Base-by-base conservation (phyloP, 257 asterid genomes). In the Solanum arcanum region DNA sequence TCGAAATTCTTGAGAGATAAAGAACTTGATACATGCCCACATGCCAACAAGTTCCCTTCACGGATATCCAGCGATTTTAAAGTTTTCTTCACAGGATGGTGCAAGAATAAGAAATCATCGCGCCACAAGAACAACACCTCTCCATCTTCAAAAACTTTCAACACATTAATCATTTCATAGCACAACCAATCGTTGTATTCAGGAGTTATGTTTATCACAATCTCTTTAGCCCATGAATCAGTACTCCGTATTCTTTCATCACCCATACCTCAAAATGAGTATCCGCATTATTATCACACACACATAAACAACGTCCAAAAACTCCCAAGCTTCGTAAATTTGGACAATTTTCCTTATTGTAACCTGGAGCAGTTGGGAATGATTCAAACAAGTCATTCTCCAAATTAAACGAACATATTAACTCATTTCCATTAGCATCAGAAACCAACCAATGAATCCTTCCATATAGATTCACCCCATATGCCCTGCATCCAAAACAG, bases 371-470 rank as follows among this genome's bases (percentile, higher is more conserved):
- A 6, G 52, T 27, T 10, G 90, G 86, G 9, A 90, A 87, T 3
- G 91, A 87, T 29, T 49, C 64, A 69, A 94, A 93, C 49, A 46
- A 2, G 89, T 92, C 97, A 12, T 46, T 84, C 76, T 92, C 91
- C 2, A 95, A 93, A 87, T 92, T 92, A 41, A 95, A 92, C 35
- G 93, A 89, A 3, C 94, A 92, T 56, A 94, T 89, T 42, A 89
- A 59, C 72, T 94, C 95, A 6, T 14, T 4, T 10, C 88, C 87
- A 23, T 87, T 77, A 44, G 87, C 83, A 88, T 94, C 94, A 23
- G 47, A 41, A 21, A 91, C 86, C 84, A 92, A 81, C 96, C 97
- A 94, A 42, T 93, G 97, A n/a, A 93, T 86, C 31, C 90, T 91
- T 0, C 91, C 91, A 12, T 86, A 76, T 46, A 91, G 59, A 39